Base-by-base conservation (phyloP, 73 alveolate genomes). In the Paramecium tetraurelia region DNA sequence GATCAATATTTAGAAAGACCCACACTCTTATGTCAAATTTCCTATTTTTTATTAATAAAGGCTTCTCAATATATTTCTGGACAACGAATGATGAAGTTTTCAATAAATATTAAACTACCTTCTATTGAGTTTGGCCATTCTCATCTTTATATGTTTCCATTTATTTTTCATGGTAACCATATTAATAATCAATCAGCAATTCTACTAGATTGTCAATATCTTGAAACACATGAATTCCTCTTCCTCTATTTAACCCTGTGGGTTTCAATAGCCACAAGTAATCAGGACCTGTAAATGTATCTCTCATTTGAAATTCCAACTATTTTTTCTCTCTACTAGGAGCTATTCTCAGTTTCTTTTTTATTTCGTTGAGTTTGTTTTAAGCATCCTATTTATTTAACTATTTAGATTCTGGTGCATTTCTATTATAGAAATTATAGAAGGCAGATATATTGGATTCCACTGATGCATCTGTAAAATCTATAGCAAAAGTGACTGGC, bases 1-100 rank as follows among this genome's bases (percentile, higher is more conserved):
- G 10, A 70, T 89, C 87, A 16, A 31, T 41, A 43, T 69, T 94
- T 7, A 97, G 85, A 69, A 97, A 89, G 33, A 96, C 99, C 99
- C 99, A 97, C 12, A 96, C 92, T 93, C 99, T 92, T 92, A 97
- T 96, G 86, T 97, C 99, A 63, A 96, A 96, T 85, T 96, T 97
- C 77, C 99, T 93, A 58, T 93, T 93, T 18, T 94, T 68, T 59
- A 96, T 92, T 59, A 96, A 93, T 41, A 97, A 89, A 12, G 99
- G 99, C 16, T 86, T 94, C 92, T 97, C 99, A 29, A 97, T 92
- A 43, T 89, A 89, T 89, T 89, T 89, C 22, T 89, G 76, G 0
- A 89, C 87, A 12, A 89, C 94, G 71, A 89, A 89, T 40, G 94
- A 68, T 10, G 68, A 83, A 7, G 71, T 48, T 50, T 89, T 89